phyloP scores from a whole-genome alignment of 495 filamentous ascomycete species.

The Hyaloscypha finlandica region DNA sequence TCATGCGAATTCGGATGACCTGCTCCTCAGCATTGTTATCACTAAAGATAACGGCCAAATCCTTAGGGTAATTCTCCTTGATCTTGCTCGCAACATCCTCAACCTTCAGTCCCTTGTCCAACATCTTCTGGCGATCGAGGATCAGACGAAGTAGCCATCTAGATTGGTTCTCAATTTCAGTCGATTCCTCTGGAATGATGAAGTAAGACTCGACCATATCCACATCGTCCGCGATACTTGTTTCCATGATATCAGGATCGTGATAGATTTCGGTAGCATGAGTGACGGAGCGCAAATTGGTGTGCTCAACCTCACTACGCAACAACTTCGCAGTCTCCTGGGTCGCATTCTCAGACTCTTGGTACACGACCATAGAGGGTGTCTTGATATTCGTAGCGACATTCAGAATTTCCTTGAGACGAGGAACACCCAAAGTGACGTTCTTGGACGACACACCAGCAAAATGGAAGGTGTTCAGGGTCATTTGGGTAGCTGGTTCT shows the following conservation, averaged over 20 bases:
- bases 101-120: conserved; percentile 91
- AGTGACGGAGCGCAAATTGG: conserved; percentile 88
- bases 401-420: conserved; percentile 99
- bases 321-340: conserved; percentile 84
- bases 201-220: conserved; percentile 98
- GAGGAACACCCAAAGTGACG: conserved; percentile 97
- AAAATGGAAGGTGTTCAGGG: conserved; percentile 99
- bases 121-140: conserved; percentile 87
- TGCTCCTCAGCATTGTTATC: conserved; percentile 97
- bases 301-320: conserved; percentile 89
- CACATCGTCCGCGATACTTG: conserved; percentile 79
- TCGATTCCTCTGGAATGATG: conserved; percentile 82
- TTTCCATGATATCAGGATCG: conserved; percentile 85
- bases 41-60: conserved; percentile 92
- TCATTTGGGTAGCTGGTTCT: conserved; percentile 99
- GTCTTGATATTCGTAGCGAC: conserved; percentile 98
- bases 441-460: conserved; percentile 99
- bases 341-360: conserved; percentile 58
- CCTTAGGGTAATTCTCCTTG: conserved; percentile 82
- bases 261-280: conserved; percentile 95
- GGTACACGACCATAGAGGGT: conserved; percentile 94
- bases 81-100: conserved; percentile 90
- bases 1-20: conserved; percentile 88
- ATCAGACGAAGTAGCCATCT: conserved; percentile 94
- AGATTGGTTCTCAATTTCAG: conserved; percentile 76